phyloP scores from a whole-genome alignment of 768 basidiomycete species.

The Dentipellis fragilis region DNA sequence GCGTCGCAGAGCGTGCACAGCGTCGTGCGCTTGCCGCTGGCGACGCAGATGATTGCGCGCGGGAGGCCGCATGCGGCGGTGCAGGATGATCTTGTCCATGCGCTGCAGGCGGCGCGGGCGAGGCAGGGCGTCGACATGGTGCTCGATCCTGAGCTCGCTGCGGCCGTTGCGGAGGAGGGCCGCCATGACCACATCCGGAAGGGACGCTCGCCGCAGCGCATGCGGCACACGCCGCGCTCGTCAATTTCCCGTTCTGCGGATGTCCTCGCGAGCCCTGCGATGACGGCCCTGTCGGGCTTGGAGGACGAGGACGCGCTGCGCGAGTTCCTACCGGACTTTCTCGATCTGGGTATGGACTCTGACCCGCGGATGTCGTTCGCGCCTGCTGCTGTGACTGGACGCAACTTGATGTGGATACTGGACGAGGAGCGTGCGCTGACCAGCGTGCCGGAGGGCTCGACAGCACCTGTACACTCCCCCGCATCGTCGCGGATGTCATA shows the following conservation, averaged over 20 bases:
- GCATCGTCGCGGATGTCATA: not conserved
- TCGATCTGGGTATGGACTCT: conserved; percentile 7
- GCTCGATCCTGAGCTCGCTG: not conserved
- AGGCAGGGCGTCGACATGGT: not conserved
- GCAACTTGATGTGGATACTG: not conserved
- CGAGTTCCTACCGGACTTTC: conserved; percentile 10
- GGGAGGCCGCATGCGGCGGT: not conserved
- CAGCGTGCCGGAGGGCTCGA: not conserved
- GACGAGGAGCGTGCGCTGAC: not conserved
- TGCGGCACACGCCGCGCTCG: not conserved
- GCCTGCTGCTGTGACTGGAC: not conserved
- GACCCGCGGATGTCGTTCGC: not conserved
- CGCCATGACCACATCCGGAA: not conserved
- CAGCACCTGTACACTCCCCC: not conserved
- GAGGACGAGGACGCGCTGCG: conserved; percentile 5
- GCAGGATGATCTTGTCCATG: conserved; percentile 1
- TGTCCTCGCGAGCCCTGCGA: not conserved
- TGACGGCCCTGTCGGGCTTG: not conserved
- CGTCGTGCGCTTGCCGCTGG: not conserved
- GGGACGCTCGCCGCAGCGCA: not conserved
- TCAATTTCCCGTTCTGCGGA: not conserved
- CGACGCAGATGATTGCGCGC: not conserved
- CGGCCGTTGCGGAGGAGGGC: not conserved
- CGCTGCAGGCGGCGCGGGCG: not conserved
- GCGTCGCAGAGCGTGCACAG: conserved; percentile 12